These are phyloP conservation scores for Cardamine occulta DNA, from an alignment of 345 rosid species.

Conservation along the genomic window DNA sequence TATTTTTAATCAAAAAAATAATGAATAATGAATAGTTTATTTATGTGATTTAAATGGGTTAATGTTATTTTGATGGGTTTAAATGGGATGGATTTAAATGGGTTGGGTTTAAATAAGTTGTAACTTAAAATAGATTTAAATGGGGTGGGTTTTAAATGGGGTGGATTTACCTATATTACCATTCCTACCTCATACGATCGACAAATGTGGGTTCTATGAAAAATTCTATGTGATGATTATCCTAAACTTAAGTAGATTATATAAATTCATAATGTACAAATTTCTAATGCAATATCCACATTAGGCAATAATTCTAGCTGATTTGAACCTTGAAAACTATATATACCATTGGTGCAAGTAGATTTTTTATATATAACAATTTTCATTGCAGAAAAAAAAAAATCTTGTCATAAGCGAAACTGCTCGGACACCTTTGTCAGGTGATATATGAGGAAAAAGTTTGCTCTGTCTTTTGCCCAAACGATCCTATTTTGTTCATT, in stretches of 20 bases:
- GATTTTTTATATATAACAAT: background rate
- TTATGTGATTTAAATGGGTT: too few relatives aligned
- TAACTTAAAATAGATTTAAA: too few relatives aligned
- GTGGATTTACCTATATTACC: too few relatives aligned
- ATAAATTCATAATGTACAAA: background rate
- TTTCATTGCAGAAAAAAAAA: background rate
- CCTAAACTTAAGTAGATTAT: background rate
- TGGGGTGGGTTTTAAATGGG: too few relatives aligned
- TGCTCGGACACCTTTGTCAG: background rate
- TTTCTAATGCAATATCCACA: background rate
- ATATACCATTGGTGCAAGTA: background rate
- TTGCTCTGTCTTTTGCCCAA: conserved; percentile 2
- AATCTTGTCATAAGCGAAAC: background rate
- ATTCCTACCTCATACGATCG: too few relatives aligned
- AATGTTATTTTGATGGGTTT: too few relatives aligned
- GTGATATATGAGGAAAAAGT: background rate
- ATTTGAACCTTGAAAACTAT: background rate
- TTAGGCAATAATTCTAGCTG: background rate
- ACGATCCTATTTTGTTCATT: background rate
- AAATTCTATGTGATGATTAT: too few relatives aligned
- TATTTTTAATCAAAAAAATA: too few relatives aligned
- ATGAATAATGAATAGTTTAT: too few relatives aligned
- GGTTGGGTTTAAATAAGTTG: too few relatives aligned
- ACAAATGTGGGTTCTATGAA: too few relatives aligned
- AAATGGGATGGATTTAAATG: too few relatives aligned